Conservation (phyloP, 176 grass and related monocot species). For the Rhynchospora pubera region DNA sequence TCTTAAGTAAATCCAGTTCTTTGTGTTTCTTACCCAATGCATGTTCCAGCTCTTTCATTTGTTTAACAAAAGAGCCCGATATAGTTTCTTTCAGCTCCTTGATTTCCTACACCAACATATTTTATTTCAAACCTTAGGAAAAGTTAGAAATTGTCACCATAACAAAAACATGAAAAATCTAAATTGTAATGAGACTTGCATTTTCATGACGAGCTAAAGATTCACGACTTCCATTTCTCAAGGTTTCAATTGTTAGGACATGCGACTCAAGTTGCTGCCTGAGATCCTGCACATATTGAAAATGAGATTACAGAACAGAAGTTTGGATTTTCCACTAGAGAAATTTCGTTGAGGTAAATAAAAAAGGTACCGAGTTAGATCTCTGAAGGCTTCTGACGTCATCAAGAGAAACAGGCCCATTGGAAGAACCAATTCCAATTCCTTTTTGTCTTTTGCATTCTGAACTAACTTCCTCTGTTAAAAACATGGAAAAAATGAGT, state of each 20-base stretch:
- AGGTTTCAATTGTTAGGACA: constrained; percentile 74
- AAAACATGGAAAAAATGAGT: constrained; percentile 3
- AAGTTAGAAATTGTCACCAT: background rate
- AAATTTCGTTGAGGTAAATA: constrained; percentile 16
- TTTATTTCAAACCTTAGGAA: background rate
- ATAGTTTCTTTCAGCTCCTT: constrained; percentile 64
- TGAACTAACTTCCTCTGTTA: constrained; percentile 41
- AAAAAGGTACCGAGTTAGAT: constrained; percentile 69
- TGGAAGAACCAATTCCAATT: constrained; percentile 86
- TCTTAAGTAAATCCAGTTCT: constrained; percentile 48
- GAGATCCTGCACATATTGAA: constrained; percentile 61
- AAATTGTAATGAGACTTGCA: constrained; percentile 29
- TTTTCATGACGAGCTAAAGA: constrained; percentile 63
- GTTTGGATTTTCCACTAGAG: background rate
- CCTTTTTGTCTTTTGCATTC: constrained; percentile 89
- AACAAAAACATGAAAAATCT: background rate
- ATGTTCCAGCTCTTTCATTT: constrained; percentile 58
- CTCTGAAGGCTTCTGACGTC: constrained; percentile 83
- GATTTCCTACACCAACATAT: constrained; percentile 61
- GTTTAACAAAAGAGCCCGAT: constrained; percentile 54
- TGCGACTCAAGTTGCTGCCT: constrained; percentile 89
- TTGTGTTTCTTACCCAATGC: constrained; percentile 59
- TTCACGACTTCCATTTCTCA: constrained; percentile 45
- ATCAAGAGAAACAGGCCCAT: constrained; percentile 89
- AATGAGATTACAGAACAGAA: constrained; percentile 12